Evolutionary conservation across 2,329 filamentous ascomycete species (phyloP).

Genomic region (Exophiala aquamarina): DNA sequence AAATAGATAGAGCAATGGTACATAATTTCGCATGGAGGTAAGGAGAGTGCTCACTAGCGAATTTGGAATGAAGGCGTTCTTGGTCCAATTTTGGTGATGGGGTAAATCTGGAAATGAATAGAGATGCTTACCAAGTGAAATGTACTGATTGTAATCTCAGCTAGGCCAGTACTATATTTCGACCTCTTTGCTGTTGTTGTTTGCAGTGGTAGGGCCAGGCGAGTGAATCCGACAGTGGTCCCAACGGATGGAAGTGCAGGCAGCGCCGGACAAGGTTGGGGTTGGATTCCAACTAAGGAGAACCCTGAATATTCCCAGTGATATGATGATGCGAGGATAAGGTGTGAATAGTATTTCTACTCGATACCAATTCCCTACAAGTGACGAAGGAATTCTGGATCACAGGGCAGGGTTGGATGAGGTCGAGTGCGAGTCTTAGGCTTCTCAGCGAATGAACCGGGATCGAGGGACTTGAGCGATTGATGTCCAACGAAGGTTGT

Average conservation of each 20-base stretch:
- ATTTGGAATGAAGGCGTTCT: slow-evolving; percentile 19
- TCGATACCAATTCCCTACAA: not conserved
- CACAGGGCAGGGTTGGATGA: not conserved
- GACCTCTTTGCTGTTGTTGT: no score
- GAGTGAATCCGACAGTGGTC: no score
- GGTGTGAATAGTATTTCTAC: no score
- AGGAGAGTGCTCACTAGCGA: slow-evolving; percentile 1
- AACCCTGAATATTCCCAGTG: no score
- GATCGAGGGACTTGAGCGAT: slow-evolving; percentile 28
- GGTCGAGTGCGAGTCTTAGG: not conserved
- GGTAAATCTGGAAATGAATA: no score
- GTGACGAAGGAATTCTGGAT: not conserved
- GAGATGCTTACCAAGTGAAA: slow-evolving; percentile 16
- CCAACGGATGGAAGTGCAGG: no score
- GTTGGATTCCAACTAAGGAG: no score
- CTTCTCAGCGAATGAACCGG: slow-evolving; percentile 25
- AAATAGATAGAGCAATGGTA: slow-evolving; percentile 6
- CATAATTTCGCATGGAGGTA: slow-evolving; percentile 14
- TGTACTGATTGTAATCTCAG: slow-evolving; percentile 12
- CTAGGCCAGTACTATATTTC: no score
- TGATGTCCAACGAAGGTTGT: slow-evolving; percentile 26
- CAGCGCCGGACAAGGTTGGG: no score
- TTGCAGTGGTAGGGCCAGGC: no score
- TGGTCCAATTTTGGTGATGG: slow-evolving; percentile 14
- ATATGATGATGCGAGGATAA: no score